Base-by-base conservation (phyloP, 768 basidiomycete species). In the Lactifluus echinatus region DNA sequence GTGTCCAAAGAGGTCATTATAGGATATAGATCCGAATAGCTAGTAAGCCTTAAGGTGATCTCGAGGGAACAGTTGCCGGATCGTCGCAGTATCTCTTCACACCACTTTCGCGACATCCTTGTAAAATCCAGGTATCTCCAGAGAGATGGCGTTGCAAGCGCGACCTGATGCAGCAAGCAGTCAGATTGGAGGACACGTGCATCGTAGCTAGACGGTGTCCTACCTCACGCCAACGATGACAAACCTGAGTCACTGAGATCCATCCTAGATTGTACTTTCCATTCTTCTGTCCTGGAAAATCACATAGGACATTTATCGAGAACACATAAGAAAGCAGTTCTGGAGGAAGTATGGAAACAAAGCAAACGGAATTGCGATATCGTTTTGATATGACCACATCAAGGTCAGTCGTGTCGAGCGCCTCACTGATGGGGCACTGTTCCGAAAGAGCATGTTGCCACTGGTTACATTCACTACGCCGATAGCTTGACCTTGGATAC, bases 271-370 rank as follows among this genome's bases (percentile, higher is more conserved):
- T 37, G 33, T 21, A 28, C 24, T 14, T 26, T 36, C 55, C 55
- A 8, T 50, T n/a, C n/a, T 21, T 44, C 23, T 19, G n/a, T n/a
- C 26, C 23, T 1, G 42, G 55, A 19, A 8, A 36, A 8, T 56
- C 49, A 33, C 42, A 50, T 6, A 43, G 26, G 4, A 50, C 33
- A 24, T 29, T 50, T 23, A 44, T 44, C 33, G 42, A 50, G 55
- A 56, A 44, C 19, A 56, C 42, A 10, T 36, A 10, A 28, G 48
- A 56, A 34, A 56, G 49, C 40, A 56, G 42, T 19, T 56, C 55
- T 4, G 49, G 42, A 29, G 42, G 33, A 40, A 56, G 55, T 43
- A 26, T 21, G 8, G n/a, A 19, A 33, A 43, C 19, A 12, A 36
- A 31, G 10, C 55, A 50, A 37, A 17, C n/a, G 12, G 55, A 26